A percentile compares a stretch with the other conserved stretches of the same genome.
Conservation (phyloP, 1,139 yeast genomes). For the Geotrichum histeridarum region DNA sequence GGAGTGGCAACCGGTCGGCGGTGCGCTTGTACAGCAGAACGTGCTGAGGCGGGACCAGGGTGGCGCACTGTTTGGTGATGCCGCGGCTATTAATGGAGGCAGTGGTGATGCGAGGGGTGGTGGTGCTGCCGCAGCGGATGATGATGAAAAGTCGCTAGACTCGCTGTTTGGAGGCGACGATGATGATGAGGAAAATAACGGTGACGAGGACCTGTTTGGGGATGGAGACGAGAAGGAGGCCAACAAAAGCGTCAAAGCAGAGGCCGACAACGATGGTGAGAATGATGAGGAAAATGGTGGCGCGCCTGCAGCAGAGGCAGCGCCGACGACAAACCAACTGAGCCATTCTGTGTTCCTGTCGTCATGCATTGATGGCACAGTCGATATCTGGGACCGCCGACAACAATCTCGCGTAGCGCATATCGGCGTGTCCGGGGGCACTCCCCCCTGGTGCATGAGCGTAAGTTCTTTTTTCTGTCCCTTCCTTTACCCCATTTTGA, state of each 20-base stretch:
- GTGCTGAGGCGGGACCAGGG: neutral
- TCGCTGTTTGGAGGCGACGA: conserved; percentile 80
- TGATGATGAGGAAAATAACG: conserved; percentile 41
- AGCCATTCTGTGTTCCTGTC: conserved; percentile 66
- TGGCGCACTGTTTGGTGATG: conserved; percentile 14
- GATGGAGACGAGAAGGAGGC: conserved; percentile 25
- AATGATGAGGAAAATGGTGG: conserved; percentile 17
- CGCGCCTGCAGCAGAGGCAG: conserved; percentile 10
- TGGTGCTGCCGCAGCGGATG: conserved; percentile 23
- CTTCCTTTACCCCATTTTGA: neutral
- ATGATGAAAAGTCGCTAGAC: conserved; percentile 63
- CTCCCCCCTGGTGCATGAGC: conserved; percentile 91
- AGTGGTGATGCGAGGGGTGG: conserved; percentile 9
- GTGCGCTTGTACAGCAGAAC: conserved; percentile 36
- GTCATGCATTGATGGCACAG: conserved; percentile 77
- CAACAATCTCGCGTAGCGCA: conserved; percentile 46
- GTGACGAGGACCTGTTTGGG: conserved; percentile 29
- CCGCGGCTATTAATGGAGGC: conserved; percentile 24
- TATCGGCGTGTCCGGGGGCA: conserved; percentile 56
- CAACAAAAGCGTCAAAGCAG: conserved; percentile 19
- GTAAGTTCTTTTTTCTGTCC: conserved; percentile 18
- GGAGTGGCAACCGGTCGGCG: conserved; percentile 72
- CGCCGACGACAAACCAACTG: conserved; percentile 19
- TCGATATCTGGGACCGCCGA: conserved; percentile 81
- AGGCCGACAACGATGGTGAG: conserved; percentile 12